Evolutionary conservation across 495 filamentous ascomycete species (phyloP).

Genomic region (Penicillium roqueforti): DNA sequence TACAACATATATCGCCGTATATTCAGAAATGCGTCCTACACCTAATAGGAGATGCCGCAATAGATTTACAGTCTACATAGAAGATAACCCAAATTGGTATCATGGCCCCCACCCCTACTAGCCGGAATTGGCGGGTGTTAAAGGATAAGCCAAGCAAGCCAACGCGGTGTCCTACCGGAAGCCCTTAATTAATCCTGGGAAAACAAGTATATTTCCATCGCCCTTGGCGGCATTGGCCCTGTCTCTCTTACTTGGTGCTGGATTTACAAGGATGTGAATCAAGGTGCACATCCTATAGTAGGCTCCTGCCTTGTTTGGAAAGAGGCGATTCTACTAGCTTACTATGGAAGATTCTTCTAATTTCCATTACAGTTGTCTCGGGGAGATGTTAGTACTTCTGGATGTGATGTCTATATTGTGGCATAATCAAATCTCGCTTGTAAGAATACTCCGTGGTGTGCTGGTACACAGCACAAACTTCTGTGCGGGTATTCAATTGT

Average conservation of each 20-base stretch:
- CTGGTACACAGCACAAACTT: too few relatives aligned
- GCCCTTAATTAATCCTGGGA: background rate
- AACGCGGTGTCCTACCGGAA: background rate
- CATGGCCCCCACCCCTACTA: slow-evolving; percentile 1
- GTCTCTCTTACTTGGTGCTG: background rate
- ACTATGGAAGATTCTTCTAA: background rate
- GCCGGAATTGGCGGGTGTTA: slow-evolving; percentile 7
- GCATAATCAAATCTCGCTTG: too few relatives aligned
- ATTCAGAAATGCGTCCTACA: background rate
- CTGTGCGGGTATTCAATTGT: background rate
- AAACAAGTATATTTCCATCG: background rate
- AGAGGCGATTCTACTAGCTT: background rate
- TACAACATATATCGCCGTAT: background rate
- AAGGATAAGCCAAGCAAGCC: slow-evolving; percentile 2
- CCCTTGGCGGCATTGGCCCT: background rate
- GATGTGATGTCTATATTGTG: background rate
- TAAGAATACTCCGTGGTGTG: background rate
- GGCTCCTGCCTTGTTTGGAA: background rate
- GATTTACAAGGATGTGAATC: background rate
- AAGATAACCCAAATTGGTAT: background rate
- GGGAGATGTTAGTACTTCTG: background rate
- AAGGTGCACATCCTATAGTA: background rate
- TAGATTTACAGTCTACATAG: background rate
- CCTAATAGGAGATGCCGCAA: background rate
- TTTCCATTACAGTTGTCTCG: background rate